A percentile compares a stretch with the other conserved stretches of the same genome.
Conservation (phyloP, 495 filamentous ascomycete species). For the Penicillium soppii region DNA sequence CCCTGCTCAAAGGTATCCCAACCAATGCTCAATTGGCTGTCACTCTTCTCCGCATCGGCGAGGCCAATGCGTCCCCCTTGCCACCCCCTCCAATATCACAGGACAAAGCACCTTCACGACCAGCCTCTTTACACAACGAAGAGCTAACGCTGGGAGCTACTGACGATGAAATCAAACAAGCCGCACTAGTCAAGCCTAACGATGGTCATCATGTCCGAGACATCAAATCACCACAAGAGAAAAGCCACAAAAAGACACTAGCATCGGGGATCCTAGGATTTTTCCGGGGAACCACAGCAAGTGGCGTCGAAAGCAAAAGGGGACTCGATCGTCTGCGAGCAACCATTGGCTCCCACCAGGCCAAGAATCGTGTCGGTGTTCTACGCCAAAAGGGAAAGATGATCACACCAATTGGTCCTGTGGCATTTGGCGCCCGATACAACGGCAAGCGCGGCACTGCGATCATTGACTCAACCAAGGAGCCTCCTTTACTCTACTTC, state of each 20-base stretch:
- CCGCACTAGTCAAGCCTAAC: conserved; percentile 15
- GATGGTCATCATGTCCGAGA: not conserved
- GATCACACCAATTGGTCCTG: conserved; percentile 55
- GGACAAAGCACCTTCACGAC: conserved; percentile 48
- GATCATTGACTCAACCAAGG: conserved; percentile 59
- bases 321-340: conserved; percentile 68
- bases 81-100: conserved; percentile 68
- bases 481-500: conserved; percentile 37
- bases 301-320: conserved; percentile 64
- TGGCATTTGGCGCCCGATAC: conserved; percentile 71
- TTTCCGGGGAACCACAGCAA: conserved; percentile 67
- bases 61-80: conserved; percentile 75
- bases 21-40: conserved; percentile 85
- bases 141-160: conserved; percentile 46
- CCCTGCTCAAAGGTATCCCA: conserved; percentile 75
- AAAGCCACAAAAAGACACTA: conserved; percentile 33
- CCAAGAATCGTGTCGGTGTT: conserved; percentile 68
- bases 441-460: conserved; percentile 70
- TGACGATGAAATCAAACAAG: conserved; percentile 51
- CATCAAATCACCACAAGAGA: not conserved
- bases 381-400: conserved; percentile 48
- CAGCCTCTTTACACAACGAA: conserved; percentile 32
- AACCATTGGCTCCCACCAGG: conserved; percentile 58
- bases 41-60: conserved; percentile 80
- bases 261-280: conserved; percentile 58